Evolutionary conservation across 2,329 filamentous ascomycete genomes (phyloP).

Genomic region (Dactylellina parvicollis): DNA sequence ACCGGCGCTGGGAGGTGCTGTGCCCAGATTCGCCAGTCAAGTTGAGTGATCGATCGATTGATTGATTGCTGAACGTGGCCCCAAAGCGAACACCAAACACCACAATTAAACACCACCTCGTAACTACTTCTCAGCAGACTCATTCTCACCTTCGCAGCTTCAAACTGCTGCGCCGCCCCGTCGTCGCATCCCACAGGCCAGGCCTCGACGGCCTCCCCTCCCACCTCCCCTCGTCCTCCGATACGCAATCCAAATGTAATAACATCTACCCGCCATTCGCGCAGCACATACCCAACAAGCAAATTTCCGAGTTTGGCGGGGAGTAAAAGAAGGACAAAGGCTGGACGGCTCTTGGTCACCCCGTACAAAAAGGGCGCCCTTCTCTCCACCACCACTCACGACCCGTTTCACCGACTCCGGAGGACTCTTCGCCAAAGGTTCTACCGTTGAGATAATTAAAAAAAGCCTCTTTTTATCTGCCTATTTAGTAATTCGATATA

Average conservation of each 20-base stretch:
- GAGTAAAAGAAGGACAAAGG: no score
- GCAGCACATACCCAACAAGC: neutral
- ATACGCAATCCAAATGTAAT: neutral
- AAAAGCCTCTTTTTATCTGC: no score
- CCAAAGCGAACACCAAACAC: neutral
- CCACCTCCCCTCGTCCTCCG: neutral
- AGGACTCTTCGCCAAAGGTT: no score
- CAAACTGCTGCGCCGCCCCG: neutral
- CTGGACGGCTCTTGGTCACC: no score
- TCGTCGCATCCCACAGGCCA: neutral
- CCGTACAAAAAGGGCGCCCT: no score
- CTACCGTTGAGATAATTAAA: no score
- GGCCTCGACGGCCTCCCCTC: neutral
- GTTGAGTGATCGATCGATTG: no score
- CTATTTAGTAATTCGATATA: no score
- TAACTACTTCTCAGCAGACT: neutral
- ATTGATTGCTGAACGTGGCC: slow-evolving; percentile 7
- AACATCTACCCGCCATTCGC: neutral
- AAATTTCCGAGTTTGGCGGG: slow-evolving; percentile 38
- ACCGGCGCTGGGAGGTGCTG: no score
- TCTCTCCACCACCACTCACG: no score
- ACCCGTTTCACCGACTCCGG: no score
- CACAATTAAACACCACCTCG: neutral
- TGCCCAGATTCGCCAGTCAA: no score
- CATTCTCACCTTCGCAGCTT: neutral